phyloP scores from a whole-genome alignment of 306 rosid genomes.

The Trichosanthes cucumerina region DNA sequence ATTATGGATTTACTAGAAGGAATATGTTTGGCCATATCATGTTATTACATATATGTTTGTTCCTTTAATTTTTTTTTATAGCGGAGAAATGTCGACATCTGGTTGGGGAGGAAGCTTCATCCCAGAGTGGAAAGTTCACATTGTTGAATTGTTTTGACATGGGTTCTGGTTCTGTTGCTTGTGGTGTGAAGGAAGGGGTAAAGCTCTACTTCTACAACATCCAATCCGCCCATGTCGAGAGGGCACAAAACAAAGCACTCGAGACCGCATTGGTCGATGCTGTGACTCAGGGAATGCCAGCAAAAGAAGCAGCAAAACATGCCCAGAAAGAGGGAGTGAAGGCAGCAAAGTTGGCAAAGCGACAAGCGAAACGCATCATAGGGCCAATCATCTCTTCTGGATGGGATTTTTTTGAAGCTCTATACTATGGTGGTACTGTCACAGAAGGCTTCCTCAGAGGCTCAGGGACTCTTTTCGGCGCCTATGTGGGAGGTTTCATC shows the following conservation, averaged over 20 bases:
- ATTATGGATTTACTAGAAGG: neutral
- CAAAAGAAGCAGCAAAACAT: conserved; percentile 35
- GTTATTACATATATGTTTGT: neutral
- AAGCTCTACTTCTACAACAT: conserved; percentile 60
- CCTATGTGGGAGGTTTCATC: conserved; percentile 52
- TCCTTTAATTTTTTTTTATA: conserved; percentile 13
- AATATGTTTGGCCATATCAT: neutral
- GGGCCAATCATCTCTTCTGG: conserved; percentile 83
- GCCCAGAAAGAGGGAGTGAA: conserved; percentile 61
- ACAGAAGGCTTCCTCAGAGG: conserved; percentile 69
- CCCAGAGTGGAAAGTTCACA: conserved; percentile 71
- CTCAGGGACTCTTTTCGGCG: conserved; percentile 59
- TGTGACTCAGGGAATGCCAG: conserved; percentile 34
- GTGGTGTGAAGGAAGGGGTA: conserved; percentile 67
- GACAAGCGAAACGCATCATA: conserved; percentile 45
- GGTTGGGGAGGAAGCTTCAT: conserved; percentile 68
- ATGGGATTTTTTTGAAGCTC: conserved; percentile 85
- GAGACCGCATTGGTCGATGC: conserved; percentile 50
- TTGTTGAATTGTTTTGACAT: conserved; percentile 64
- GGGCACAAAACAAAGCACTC: conserved; percentile 33
- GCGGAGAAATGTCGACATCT: conserved; percentile 87
- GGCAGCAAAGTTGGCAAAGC: conserved; percentile 64
- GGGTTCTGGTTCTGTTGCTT: conserved; percentile 57
- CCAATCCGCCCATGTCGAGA: conserved; percentile 62
- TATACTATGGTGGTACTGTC: conserved; percentile 66